These are phyloP conservation scores for Bassia scoparia DNA, from an alignment of 148 eudicot species.

Conservation along the genomic window DNA sequence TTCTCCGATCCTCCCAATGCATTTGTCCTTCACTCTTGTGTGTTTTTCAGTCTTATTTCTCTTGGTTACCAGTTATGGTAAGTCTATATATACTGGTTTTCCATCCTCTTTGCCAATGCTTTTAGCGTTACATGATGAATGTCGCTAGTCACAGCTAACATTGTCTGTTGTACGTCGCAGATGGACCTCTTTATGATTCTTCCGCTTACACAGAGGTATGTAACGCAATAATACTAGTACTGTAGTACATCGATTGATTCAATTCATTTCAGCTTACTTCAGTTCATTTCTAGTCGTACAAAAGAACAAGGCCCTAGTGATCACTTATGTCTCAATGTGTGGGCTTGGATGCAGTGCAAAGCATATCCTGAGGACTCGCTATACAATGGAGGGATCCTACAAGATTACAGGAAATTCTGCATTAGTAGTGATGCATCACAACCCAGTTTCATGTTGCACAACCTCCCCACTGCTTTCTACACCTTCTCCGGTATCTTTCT, in stretches of 20 bases:
- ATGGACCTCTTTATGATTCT: conserved; percentile 61
- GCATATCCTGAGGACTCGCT: conserved; percentile 34
- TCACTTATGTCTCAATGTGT: too few species aligned
- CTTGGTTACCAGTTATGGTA: conserved; percentile 28
- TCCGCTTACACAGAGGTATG: conserved; percentile 56
- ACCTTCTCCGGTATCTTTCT: conserved; percentile 35
- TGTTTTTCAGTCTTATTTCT: neutral
- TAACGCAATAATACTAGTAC: too few species aligned
- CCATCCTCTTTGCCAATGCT: neutral
- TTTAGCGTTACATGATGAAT: neutral
- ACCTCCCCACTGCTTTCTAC: conserved; percentile 30
- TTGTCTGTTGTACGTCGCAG: conserved; percentile 29
- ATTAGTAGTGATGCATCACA: conserved; percentile 10
- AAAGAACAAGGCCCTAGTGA: too few species aligned
- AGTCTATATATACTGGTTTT: neutral
- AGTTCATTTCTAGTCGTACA: too few species aligned
- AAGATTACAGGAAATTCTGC: conserved; percentile 6
- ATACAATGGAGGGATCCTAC: conserved; percentile 39
- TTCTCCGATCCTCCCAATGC: neutral
- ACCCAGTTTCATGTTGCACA: conserved; percentile 33
- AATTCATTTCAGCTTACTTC: too few species aligned
- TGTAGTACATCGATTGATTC: too few species aligned
- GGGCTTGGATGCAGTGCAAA: conserved; percentile 31
- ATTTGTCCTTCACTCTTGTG: neutral
- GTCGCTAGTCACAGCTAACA: neutral